These are phyloP conservation scores for Venturia pyrina DNA, from an alignment of 2,329 filamentous ascomycete genomes.

Conservation along the genomic window DNA sequence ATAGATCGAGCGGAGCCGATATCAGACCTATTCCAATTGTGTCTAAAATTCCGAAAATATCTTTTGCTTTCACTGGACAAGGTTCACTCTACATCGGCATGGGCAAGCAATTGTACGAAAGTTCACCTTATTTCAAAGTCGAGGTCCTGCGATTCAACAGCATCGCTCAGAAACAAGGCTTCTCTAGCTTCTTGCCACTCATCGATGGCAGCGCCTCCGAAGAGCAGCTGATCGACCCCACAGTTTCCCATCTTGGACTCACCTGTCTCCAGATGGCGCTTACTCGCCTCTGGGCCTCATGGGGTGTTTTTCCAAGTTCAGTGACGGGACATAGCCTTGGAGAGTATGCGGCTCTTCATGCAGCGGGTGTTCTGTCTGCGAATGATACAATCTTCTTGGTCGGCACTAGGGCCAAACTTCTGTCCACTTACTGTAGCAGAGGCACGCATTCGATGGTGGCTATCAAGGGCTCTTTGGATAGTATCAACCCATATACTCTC, in stretches of 20 bases:
- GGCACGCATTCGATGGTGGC: constrained; percentile 21
- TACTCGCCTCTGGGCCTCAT: constrained; percentile 21
- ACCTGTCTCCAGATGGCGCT: constrained; percentile 29
- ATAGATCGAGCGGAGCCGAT: constrained; percentile 33
- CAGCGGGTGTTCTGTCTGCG: constrained; percentile 25
- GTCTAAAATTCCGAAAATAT: constrained; percentile 17
- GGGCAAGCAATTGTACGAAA: constrained; percentile 23
- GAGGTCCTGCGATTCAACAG: constrained; percentile 23
- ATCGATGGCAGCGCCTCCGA: constrained; percentile 15
- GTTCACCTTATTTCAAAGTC: constrained; percentile 20
- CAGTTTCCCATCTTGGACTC: constrained; percentile 29
- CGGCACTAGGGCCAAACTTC: constrained; percentile 24
- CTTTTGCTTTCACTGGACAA: constrained; percentile 33
- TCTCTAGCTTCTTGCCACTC: constrained; percentile 21
- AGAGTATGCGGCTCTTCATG: constrained; percentile 30
- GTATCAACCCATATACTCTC: constrained; percentile 50
- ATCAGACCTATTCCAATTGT: constrained; percentile 15
- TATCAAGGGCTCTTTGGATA: not conserved
- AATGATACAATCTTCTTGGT: constrained; percentile 27
- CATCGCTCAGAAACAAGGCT: constrained; percentile 21
- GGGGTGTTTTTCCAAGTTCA: constrained; percentile 20
- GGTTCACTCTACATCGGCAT: constrained; percentile 21
- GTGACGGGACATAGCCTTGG: constrained; percentile 26
- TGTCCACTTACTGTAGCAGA: constrained; percentile 18
- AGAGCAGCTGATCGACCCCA: constrained; percentile 11